phyloP scores from a whole-genome alignment of 805 yeast genomes.

The Kodamaea jinghongensis region DNA sequence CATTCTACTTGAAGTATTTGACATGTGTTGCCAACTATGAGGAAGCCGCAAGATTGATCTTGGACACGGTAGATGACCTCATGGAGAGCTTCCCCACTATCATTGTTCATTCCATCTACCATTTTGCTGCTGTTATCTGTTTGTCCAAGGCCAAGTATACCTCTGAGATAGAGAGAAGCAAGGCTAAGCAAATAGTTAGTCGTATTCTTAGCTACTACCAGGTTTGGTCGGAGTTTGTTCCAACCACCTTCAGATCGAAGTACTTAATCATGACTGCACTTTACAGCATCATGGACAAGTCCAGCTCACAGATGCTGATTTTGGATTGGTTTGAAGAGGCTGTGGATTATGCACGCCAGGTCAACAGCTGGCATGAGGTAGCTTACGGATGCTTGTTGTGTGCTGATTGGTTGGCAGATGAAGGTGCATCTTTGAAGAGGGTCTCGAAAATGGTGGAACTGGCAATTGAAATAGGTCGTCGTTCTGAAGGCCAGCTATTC shows the following conservation, averaged over 20 bases:
- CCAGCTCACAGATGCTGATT: constrained; percentile 29
- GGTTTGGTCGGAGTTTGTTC: constrained; percentile 35
- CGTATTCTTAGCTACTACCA: constrained; percentile 23
- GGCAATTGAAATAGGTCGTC: constrained; percentile 26
- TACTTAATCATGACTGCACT: constrained; percentile 33
- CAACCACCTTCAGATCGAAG: constrained; percentile 39
- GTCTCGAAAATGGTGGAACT: constrained; percentile 33
- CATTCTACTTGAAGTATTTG: constrained; percentile 4
- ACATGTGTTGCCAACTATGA: constrained; percentile 5
- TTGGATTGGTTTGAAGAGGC: constrained; percentile 47
- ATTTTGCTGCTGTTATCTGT: constrained; percentile 16
- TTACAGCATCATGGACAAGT: constrained; percentile 14
- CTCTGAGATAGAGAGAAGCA: constrained; percentile 15
- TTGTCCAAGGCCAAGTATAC: constrained; percentile 16
- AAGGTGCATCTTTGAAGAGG: constrained; percentile 26
- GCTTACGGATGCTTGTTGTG: constrained; percentile 43
- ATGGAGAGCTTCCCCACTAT: constrained; percentile 2
- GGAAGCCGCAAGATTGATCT: constrained; percentile 5
- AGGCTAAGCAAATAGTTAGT: constrained; percentile 20
- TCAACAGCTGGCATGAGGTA: constrained; percentile 33
- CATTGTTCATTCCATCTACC: constrained; percentile 6
- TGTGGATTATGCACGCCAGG: constrained; percentile 33
- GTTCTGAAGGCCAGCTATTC: constrained; percentile 23
- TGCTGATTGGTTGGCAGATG: constrained; percentile 35
- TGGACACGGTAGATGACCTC: constrained; percentile 5